A percentile compares a stretch with the other conserved stretches of the same genome.
These are phyloP conservation scores for Venturia aucupariae DNA, from an alignment of 2,329 filamentous ascomycete species.

Conservation along the genomic window DNA sequence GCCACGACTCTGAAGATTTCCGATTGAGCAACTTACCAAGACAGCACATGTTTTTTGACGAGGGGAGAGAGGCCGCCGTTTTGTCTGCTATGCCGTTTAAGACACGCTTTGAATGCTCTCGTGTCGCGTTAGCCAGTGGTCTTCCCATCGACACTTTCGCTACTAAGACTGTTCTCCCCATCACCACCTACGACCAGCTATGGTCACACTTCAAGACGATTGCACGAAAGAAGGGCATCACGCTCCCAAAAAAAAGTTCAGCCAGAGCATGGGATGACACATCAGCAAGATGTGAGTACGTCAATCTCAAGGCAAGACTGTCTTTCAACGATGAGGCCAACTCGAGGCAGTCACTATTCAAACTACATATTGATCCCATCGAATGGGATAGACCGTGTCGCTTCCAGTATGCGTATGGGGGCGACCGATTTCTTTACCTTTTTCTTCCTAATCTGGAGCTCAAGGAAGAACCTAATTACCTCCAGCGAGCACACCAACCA, in stretches of 20 bases:
- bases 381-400: slow-evolving; percentile 26
- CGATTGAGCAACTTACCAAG: slow-evolving; percentile 24
- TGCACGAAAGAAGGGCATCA: not conserved
- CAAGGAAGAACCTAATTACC: slow-evolving; percentile 14
- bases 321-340: slow-evolving; percentile 17
- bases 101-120: slow-evolving; percentile 26
- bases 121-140: slow-evolving; percentile 20
- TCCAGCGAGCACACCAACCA: slow-evolving; percentile 8
- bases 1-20: slow-evolving; percentile 14
- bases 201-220: slow-evolving; percentile 19
- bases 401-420: slow-evolving; percentile 29
- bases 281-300: slow-evolving; percentile 17
- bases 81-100: slow-evolving; percentile 19
- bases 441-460: slow-evolving; percentile 24
- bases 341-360: slow-evolving; percentile 20
- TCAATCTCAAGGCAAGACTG: slow-evolving; percentile 26
- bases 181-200: slow-evolving; percentile 19
- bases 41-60: slow-evolving; percentile 24
- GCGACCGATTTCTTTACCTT: slow-evolving; percentile 35
- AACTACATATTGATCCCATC: slow-evolving; percentile 22
- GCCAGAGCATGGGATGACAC: slow-evolving; percentile 22
- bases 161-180: slow-evolving; percentile 18
- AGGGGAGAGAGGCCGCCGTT: slow-evolving; percentile 13
- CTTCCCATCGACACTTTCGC: slow-evolving; percentile 9
- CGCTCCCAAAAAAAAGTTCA: slow-evolving; percentile 14